Base-by-base conservation (phyloP, 805 yeast species). In the Saturnispora saitoi region DNA sequence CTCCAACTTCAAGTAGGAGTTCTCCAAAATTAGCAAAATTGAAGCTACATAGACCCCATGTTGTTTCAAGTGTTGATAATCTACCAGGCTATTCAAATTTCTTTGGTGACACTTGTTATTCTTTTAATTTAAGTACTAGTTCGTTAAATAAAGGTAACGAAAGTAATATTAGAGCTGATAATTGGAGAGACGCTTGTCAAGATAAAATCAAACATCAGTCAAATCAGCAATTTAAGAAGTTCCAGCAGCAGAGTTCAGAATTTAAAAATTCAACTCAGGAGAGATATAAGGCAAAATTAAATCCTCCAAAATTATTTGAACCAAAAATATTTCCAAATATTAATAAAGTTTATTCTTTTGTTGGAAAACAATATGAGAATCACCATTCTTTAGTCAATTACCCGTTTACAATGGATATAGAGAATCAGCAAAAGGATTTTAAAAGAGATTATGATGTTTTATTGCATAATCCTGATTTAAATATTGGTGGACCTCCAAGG, bases 331-430 rank as follows among this genome's bases (percentile, higher is more conserved):
- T 53, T 22, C 52, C 56, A 7, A 36, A 48, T 19, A 28, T 58
- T 6, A 54, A 60, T 11, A 54, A 55, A 31, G 32, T 63, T 6
- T 51, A 63, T 6, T 48, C 50, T 4, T 58, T 59, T 32, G 56
- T 64, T 24, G 61, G 59, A 34, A 50, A 51, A 32, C 63, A 59
- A 42, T 57, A 54, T 50, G 44, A 42, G 29, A 52, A 53, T 22
- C 55, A 52, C 47, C 53, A 58, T 40, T 62, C 63, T 3, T 50
- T 66, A 24, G 59, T 63, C 8, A 72, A 75, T 57, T 76, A 74
- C 56, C 81, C 81, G 4, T 76, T 71, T 59, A 76, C 75, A 54
- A 71, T 73, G 24, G 75, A 76, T 55, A 75, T 76, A 57, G 70
- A 77, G 15, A 75, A 75, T 56, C 70, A 75, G 58, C 66, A 69